Evolutionary conservation across 768 basidiomycete species (phyloP), one percentile per base, ranked within the genome.

Genomic region (Imleria badia): DNA sequence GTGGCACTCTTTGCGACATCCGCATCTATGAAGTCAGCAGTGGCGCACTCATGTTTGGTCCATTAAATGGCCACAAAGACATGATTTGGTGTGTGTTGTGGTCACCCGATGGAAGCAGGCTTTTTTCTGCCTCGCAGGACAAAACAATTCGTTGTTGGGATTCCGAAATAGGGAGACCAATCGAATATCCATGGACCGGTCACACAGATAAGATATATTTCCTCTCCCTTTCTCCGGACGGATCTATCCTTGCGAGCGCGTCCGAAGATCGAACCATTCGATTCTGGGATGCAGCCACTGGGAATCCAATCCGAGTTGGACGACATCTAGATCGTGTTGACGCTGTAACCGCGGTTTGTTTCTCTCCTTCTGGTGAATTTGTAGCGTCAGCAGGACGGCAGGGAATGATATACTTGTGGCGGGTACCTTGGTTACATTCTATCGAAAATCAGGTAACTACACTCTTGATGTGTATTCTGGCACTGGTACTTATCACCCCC

Each of bases 121-220:
- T 60, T 23, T 54, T 55, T 22, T 53, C 54, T 29, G 40, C 26
- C 2, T 47, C 48, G 0, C 0, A 6, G 0, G 50, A 59, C n/a
- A 19, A 35, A 3, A 59, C 54, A 3, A 63, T 63, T 45, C 49
- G 49, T 2, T 48, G 51, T 17, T 63, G 60, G 61, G 17, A 48
- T 11, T n/a, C 35, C 9, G 1, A 13, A 0, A 54, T 52, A 15
- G 57, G 48, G 8, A 8, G 33, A 14, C 46, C 11, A 13, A 29
- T 36, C 12, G 23, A 23, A 13, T 17, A 14, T 11, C n/a, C 35
- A 1, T 48, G 46, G 34, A 36, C 11, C 13, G 35, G 23, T 13
- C 46, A 36, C 23, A 19, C 12, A 12, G 1, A 12, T 1, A 8
- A 3, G 2, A 29, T 48, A 36, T 1, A 0, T 11, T 48, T 34